Evolutionary conservation across 805 yeast species (phyloP).

Genomic region (Saturnispora ahearnii): DNA sequence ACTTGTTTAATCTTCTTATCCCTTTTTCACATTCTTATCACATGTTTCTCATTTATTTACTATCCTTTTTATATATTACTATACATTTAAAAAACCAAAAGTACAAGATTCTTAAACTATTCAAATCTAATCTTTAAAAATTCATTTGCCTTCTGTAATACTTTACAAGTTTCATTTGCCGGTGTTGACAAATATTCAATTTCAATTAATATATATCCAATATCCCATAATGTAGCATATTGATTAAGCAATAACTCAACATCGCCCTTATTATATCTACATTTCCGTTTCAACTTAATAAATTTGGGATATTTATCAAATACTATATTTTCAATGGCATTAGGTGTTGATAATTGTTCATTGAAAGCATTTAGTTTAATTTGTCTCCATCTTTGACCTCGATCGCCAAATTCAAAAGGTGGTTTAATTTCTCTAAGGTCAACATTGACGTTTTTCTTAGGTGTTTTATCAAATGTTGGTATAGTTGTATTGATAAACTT

Average conservation of each 20-base stretch:
- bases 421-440: background rate
- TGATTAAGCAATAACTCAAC: constrained; percentile 12
- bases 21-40: background rate
- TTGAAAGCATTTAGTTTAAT: constrained; percentile 25
- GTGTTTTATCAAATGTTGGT: constrained; percentile 1
- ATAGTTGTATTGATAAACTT: constrained; percentile 1
- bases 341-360: background rate
- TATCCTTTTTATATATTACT: background rate
- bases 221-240: constrained; percentile 13
- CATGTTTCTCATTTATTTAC: background rate
- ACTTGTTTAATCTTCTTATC: background rate
- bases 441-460: background rate
- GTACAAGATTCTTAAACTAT: background rate
- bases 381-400: constrained; percentile 32
- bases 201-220: constrained; percentile 9
- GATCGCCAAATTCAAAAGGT: constrained; percentile 30
- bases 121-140: constrained; percentile 9
- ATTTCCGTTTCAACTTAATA: background rate
- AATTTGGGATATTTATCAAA: constrained; percentile 16
- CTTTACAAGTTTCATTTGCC: background rate
- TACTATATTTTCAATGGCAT: constrained; percentile 1
- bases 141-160: background rate
- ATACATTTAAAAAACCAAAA: background rate
- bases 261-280: constrained; percentile 14
- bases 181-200: background rate